Conservation (phyloP, 345 rosid species). For the Corchorus capsularis region DNA sequence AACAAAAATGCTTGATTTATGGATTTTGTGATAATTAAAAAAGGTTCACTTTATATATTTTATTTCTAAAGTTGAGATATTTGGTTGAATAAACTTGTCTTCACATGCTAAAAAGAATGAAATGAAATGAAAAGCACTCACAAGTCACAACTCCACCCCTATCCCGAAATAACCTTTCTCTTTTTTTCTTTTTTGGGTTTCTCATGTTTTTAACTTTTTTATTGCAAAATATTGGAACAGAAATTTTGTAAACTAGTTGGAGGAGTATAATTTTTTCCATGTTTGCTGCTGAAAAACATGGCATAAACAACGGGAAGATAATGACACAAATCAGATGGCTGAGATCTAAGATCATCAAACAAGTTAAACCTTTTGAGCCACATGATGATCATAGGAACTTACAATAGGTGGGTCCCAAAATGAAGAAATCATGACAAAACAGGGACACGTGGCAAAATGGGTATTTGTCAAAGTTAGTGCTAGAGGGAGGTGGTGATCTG, state of each 20-base stretch:
- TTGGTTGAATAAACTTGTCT: no score
- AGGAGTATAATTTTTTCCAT: neutral
- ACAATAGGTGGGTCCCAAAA: neutral
- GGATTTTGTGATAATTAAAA: no score
- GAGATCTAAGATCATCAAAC: slow-evolving; percentile 7
- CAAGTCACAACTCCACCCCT: no score
- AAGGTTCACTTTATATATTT: no score
- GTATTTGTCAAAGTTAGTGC: neutral
- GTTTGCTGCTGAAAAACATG: neutral
- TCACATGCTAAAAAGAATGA: no score
- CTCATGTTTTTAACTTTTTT: no score
- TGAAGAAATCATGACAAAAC: neutral
- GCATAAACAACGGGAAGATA: neutral
- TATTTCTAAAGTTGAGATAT: neutral
- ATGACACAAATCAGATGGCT: neutral
- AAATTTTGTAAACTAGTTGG: no score
- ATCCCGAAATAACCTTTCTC: no score
- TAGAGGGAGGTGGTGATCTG: neutral
- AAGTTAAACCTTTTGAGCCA: neutral
- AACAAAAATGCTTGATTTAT: no score
- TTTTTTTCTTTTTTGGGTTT: neutral
- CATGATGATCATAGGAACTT: neutral
- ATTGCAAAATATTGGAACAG: no score
- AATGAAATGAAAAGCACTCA: no score
- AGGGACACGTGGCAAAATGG: no score